Percentiles rank a stretch among this genome's conserved stretches.
Conservation (phyloP, 495 filamentous ascomycete genomes). For the Parachaetomium inaequale region DNA sequence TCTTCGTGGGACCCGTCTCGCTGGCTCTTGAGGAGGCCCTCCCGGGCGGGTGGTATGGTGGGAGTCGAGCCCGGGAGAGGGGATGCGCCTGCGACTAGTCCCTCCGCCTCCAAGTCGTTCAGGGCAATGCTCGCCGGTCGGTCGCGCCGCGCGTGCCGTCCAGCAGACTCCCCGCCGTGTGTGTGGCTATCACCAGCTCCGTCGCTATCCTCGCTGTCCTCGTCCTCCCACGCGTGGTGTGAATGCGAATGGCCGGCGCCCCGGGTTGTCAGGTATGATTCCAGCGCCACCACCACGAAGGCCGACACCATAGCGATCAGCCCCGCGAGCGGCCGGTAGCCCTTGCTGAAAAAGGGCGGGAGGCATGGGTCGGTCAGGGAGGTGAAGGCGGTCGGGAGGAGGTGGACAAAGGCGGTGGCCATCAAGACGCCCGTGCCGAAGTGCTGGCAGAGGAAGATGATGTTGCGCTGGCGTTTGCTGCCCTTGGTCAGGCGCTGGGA, state of each 20-base stretch:
- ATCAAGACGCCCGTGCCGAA: conserved; percentile 85
- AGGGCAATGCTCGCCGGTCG: conserved; percentile 43
- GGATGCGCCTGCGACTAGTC: conserved; percentile 47
- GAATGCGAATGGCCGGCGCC: conserved; percentile 53
- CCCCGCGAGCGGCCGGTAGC: conserved; percentile 72
- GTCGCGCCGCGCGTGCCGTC: conserved; percentile 13
- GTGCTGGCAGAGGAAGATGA: conserved; percentile 73
- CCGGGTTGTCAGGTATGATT: conserved; percentile 67
- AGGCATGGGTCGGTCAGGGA: conserved; percentile 80
- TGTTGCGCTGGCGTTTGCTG: conserved; percentile 43
- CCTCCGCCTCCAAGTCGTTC: conserved; percentile 42
- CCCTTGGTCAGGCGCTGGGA: conserved; percentile 45
- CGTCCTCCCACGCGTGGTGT: conserved; percentile 38
- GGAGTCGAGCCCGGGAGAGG: conserved; percentile 46
- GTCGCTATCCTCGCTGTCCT: conserved; percentile 21
- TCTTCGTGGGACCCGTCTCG: conserved; percentile 11
- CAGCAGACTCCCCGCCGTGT: conserved; percentile 26
- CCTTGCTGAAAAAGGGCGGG: conserved; percentile 65
- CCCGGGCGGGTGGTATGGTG: conserved; percentile 13
- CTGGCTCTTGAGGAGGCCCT: conserved; percentile 1
- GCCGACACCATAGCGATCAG: conserved; percentile 75
- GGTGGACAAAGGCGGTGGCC: conserved; percentile 85
- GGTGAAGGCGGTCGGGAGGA: conserved; percentile 76
- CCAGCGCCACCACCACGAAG: conserved; percentile 67
- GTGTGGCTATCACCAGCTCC: conserved; percentile 18